Base-by-base conservation (phyloP, 371 early-diverging fungal species). In the Neoconidiobolus thromboides region DNA sequence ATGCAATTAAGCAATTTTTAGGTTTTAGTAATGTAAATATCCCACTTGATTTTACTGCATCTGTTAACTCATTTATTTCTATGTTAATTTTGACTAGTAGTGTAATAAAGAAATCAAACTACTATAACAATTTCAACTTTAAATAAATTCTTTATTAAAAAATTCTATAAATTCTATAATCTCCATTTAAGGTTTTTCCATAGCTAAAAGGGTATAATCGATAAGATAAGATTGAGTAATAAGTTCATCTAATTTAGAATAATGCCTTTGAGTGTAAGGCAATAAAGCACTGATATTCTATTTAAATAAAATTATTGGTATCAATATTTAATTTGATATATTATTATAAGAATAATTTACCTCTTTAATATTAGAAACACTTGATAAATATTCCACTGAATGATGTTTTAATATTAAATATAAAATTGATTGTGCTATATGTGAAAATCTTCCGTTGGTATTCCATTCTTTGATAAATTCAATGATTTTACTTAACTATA, bases 401-500 rank as follows among this genome's bases (percentile, higher is more conserved):
- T 79, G 82, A 40, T 70, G 65, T 14, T 75, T 74, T 26, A 95
- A 71, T 6, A 95, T 76, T 43, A 85, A 77, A 67, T 89, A 61
- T 41, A 96, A 75, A 9, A 91, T 73, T 1, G 82, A 75, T 65
- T 95, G 95, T 3, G 96, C 92, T 44, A 85, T 69, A 43, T 73
- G 70, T 10, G 87, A 74, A 65, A 85, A 78, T 67, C 82, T 85
- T 14, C 83, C 81, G 64, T 91, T 86, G 5, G 96, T 92, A 75
- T 95, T 95, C 97, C 96, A 95, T 70, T 89, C 87, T 54, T 90
- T 83, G 54, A 90, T 76, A 67, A 86, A 94, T n/a, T 69, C 69
- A 47, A 93, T 68, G 14, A 95, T 63, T 61, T 84, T 82, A 55
- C 79, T 84, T 36, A 93, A 68, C 63, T 85, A 67, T 4, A 61